Conservation (phyloP, 306 rosid genomes). For the Lagenaria siceraria region DNA sequence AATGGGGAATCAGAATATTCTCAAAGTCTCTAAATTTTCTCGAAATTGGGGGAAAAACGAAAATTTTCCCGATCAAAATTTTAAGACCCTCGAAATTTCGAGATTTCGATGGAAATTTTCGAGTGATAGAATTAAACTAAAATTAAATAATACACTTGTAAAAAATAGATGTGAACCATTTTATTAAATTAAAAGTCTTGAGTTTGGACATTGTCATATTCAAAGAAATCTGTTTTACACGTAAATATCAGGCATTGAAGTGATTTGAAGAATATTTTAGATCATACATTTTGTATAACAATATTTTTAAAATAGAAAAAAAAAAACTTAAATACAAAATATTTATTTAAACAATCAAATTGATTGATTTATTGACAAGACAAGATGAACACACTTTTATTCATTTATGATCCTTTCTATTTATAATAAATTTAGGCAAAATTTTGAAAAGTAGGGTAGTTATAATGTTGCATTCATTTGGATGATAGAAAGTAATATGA, state of each 20-base stretch:
- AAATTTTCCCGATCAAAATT: too few relatives aligned
- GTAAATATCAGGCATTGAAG: background rate
- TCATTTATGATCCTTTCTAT: background rate
- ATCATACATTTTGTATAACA: background rate
- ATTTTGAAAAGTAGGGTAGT: background rate
- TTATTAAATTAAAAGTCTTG: too few relatives aligned
- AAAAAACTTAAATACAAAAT: background rate
- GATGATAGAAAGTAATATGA: background rate
- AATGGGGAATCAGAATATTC: too few relatives aligned
- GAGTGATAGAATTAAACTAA: background rate
- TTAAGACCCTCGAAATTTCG: too few relatives aligned
- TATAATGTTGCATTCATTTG: background rate
- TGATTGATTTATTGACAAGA: background rate
- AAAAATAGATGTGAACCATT: too few relatives aligned
- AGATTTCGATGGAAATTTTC: too few relatives aligned
- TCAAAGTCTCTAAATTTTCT: too few relatives aligned
- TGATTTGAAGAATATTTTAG: background rate
- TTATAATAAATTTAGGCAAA: background rate
- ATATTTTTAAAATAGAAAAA: background rate
- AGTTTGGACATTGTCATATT: too few relatives aligned
- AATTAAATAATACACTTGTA: too few relatives aligned
- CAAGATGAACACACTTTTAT: background rate
- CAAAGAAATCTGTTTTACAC: background rate
- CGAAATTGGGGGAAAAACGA: too few relatives aligned
- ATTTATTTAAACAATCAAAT: background rate